Evolutionary conservation across 2,329 filamentous ascomycete genomes (phyloP).

Genomic region (Talaromyces sp.): DNA sequence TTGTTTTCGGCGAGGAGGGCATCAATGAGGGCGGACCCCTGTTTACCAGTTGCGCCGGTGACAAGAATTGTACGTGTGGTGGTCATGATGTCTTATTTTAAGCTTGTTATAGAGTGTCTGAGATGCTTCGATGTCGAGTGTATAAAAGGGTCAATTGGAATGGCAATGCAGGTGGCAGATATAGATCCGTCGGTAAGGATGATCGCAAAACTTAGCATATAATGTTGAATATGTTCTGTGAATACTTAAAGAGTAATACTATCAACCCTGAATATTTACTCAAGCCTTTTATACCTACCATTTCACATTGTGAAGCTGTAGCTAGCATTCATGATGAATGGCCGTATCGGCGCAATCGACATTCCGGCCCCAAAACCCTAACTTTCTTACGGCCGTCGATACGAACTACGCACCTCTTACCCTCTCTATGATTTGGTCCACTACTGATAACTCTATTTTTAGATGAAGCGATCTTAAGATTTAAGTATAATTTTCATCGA

Average conservation of each 20-base stretch:
- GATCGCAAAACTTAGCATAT: neutral
- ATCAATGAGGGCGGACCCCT: slow-evolving; percentile 4
- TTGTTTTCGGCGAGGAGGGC: slow-evolving; percentile 9
- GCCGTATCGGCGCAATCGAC: neutral
- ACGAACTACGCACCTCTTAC: neutral
- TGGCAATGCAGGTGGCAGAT: no score
- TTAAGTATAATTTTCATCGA: no score
- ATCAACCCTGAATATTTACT: neutral
- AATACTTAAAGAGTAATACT: neutral
- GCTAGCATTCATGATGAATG: neutral
- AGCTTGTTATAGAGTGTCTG: neutral
- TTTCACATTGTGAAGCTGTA: neutral
- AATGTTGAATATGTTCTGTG: neutral
- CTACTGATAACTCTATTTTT: neutral
- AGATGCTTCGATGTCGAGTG: neutral
- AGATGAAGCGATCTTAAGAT: neutral
- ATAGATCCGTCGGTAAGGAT: no score
- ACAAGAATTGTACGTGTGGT: slow-evolving; percentile 4
- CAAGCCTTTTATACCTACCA: neutral
- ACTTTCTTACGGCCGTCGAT: neutral
- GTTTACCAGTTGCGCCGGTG: slow-evolving; percentile 13
- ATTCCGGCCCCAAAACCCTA: neutral
- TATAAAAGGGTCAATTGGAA: no score
- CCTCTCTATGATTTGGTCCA: neutral
- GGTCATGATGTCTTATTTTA: neutral